phyloP scores from a whole-genome alignment of 345 rosid genomes.

The Gossypium australe region DNA sequence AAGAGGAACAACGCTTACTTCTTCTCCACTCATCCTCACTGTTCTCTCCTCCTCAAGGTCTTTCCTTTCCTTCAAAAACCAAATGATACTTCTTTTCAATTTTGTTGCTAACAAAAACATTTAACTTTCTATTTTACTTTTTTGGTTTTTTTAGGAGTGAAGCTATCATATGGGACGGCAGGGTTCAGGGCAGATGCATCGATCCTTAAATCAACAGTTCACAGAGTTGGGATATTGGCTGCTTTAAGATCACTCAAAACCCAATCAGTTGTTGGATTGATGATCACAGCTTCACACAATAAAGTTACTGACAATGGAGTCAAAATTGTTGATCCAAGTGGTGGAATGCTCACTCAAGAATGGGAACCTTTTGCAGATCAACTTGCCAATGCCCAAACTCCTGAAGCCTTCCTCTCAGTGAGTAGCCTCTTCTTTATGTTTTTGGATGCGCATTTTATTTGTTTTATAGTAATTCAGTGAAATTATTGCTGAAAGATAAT shows the following conservation, averaged over 20 bases:
- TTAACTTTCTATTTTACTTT: neutral
- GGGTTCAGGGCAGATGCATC: constrained; percentile 86
- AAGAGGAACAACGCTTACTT: constrained; percentile 48
- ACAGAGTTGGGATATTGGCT: constrained; percentile 73
- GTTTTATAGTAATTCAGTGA: neutral
- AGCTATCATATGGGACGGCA: constrained; percentile 80
- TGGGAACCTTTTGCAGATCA: constrained; percentile 96
- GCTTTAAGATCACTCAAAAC: constrained; percentile 81
- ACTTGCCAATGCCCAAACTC: constrained; percentile 61
- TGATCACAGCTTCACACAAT: constrained; percentile 98
- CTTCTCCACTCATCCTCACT: constrained; percentile 46
- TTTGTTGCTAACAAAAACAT: neutral
- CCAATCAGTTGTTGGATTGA: constrained; percentile 54
- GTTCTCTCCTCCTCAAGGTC: constrained; percentile 56
- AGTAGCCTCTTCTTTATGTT: neutral
- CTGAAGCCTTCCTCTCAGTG: constrained; percentile 49
- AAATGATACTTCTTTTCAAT: neutral
- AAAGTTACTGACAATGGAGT: constrained; percentile 77
- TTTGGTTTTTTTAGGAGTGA: constrained; percentile 32
- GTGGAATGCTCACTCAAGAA: constrained; percentile 83
- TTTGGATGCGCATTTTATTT: neutral
- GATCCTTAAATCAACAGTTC: constrained; percentile 63
- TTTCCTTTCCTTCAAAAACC: neutral
- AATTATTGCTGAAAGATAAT: neutral
- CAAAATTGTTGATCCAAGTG: constrained; percentile 79